Evolutionary conservation across 345 rosid species (phyloP).

Genomic region (Hibiscus syriacus): DNA sequence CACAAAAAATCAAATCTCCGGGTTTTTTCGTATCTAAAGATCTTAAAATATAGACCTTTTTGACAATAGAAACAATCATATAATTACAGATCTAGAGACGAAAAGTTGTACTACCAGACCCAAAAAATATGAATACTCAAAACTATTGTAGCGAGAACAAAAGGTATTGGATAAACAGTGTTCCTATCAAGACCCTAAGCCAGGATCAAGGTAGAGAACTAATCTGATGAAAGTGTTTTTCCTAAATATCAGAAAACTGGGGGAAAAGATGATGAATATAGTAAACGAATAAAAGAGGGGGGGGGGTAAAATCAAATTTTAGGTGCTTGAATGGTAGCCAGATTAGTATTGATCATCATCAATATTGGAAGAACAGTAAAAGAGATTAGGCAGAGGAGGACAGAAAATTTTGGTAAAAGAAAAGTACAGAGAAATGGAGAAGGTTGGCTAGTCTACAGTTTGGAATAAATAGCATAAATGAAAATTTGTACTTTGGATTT

Average conservation of each 20-base stretch:
- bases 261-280: background rate
- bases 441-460: background rate
- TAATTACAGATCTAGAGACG: conserved; percentile 25
- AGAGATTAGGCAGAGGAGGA: background rate
- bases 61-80: background rate
- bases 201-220: background rate
- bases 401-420: background rate
- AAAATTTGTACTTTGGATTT: no score
- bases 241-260: background rate
- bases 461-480: background rate
- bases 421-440: background rate
- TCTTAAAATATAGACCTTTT: background rate
- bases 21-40: background rate
- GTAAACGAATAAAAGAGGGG: background rate
- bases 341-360: background rate
- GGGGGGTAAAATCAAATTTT: background rate
- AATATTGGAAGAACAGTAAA: background rate
- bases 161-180: background rate
- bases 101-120: background rate
- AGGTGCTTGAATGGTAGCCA: background rate
- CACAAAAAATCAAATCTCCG: background rate
- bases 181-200: background rate
- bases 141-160: background rate
- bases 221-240: background rate
- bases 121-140: background rate